A percentile compares a stretch with the other conserved stretches of the same genome.
phyloP scores from a whole-genome alignment of 2,329 filamentous ascomycete species.

The Ophiosphaerella narmari region DNA sequence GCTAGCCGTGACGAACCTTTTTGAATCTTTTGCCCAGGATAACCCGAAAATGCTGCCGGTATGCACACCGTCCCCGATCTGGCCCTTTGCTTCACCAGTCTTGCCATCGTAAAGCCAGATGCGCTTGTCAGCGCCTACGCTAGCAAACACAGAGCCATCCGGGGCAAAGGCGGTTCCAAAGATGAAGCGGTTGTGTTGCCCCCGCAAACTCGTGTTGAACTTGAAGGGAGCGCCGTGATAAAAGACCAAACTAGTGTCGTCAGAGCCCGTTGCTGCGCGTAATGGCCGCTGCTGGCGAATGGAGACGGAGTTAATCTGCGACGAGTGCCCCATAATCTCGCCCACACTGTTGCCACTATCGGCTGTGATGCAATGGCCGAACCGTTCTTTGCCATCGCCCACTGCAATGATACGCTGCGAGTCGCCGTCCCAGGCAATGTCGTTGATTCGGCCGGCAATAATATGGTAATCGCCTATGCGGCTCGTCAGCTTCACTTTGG shows the following conservation, averaged over 20 bases:
- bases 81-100: constrained; percentile 79
- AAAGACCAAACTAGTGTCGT: constrained; percentile 89
- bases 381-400: constrained; percentile 90
- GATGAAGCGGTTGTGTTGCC: constrained; percentile 85
- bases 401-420: constrained; percentile 96
- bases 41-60: constrained; percentile 92
- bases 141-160: constrained; percentile 80
- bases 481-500: constrained; percentile 31
- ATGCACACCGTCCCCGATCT: constrained; percentile 83
- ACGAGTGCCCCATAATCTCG: constrained; percentile 89
- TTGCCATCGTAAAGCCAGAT: constrained; percentile 98
- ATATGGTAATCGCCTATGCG: constrained; percentile 82
- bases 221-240: constrained; percentile 95
- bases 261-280: constrained; percentile 85
- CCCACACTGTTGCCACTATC: constrained; percentile 96
- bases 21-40: constrained; percentile 87
- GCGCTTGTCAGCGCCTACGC: constrained; percentile 86
- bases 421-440: constrained; percentile 97
- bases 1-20: constrained; percentile 84
- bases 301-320: constrained; percentile 86
- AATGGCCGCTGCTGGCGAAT: constrained; percentile 90
- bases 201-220: constrained; percentile 81
- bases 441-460: constrained; percentile 92
- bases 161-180: constrained; percentile 88
- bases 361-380: constrained; percentile 84